Percentiles rank a stretch among this genome's conserved stretches.
Conservation (phyloP, 495 filamentous ascomycete species). For the Neurospora hispaniola region DNA sequence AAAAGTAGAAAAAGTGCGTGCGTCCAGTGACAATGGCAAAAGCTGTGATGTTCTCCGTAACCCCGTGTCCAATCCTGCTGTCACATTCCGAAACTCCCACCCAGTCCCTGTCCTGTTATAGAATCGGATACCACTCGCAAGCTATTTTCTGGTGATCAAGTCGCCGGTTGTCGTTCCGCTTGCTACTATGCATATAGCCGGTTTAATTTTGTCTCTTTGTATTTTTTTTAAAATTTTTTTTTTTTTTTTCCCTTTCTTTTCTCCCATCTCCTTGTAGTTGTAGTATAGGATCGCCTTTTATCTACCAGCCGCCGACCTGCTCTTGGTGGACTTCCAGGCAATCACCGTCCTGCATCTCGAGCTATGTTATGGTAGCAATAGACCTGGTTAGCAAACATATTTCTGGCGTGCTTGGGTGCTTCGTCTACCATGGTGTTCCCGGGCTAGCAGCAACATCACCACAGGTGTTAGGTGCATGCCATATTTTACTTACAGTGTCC, state of each 20-base stretch:
- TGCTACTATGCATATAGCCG: not conserved
- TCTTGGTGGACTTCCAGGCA: constrained; percentile 97
- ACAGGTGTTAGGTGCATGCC: not conserved
- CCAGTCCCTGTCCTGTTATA: not conserved
- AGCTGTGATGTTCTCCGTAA: not conserved
- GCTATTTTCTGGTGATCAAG: not conserved
- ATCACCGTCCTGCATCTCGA: constrained; percentile 96
- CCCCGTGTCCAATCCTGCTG: not conserved
- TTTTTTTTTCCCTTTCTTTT: not conserved
- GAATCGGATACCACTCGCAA: not conserved
- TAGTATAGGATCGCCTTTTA: not conserved
- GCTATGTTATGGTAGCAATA: constrained; percentile 35
- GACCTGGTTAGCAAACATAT: constrained; percentile 4
- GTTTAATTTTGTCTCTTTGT: not conserved
- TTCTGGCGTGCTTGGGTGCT: not conserved
- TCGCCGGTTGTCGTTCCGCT: not conserved
- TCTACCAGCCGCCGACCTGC: constrained; percentile 68
- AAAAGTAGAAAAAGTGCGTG: not conserved
- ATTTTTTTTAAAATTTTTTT: not conserved
- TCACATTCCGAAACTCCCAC: not conserved
- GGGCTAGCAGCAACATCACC: not conserved
- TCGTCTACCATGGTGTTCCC: not conserved
- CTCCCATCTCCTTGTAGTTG: not conserved
- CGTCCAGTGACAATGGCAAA: not conserved
- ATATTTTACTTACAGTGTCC: constrained; percentile 60